Evolutionary conservation across 129 eudicot species (phyloP).

Genomic region (Chrysanthemum seticuspe): DNA sequence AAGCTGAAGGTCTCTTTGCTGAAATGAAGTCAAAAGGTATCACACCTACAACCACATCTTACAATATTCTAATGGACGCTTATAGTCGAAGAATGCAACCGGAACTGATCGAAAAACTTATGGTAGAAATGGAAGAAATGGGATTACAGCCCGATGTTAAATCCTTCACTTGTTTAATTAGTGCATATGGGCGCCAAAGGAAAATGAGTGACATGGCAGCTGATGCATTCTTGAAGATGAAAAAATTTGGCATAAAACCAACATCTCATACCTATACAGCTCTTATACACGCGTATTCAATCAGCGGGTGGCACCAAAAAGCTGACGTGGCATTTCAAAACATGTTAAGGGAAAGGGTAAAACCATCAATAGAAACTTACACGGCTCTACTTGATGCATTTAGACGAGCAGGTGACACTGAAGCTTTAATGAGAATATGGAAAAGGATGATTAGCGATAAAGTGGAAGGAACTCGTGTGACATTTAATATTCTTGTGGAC

Average conservation of each 20-base stretch:
- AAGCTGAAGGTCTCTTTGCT: slow-evolving; percentile 88
- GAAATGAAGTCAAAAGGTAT: slow-evolving; percentile 83
- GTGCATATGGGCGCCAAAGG: slow-evolving; percentile 87
- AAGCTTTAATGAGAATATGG: slow-evolving; percentile 70
- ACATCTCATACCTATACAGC: slow-evolving; percentile 86
- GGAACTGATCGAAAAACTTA: slow-evolving; percentile 70
- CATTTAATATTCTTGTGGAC: slow-evolving; percentile 76
- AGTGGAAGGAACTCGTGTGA: slow-evolving; percentile 79
- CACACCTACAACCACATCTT: slow-evolving; percentile 66
- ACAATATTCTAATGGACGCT: slow-evolving; percentile 82
- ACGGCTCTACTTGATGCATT: slow-evolving; percentile 82
- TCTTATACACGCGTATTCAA: slow-evolving; percentile 83
- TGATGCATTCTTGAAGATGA: slow-evolving; percentile 81
- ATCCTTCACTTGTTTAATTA: slow-evolving; percentile 78
- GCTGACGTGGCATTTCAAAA: slow-evolving; percentile 71
- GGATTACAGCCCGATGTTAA: slow-evolving; percentile 72
- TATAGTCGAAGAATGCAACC: slow-evolving; percentile 93
- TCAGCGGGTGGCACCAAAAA: slow-evolving; percentile 81
- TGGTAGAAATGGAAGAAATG: slow-evolving; percentile 65
- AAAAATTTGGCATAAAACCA: slow-evolving; percentile 73
- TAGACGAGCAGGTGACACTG: slow-evolving; percentile 86
- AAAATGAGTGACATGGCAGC: slow-evolving; percentile 92
- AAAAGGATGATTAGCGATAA: slow-evolving; percentile 84
- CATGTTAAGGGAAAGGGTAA: slow-evolving; percentile 72
- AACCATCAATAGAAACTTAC: slow-evolving; percentile 81